phyloP scores from a whole-genome alignment of 202 grass and related monocot species.

The Alloteropsis angusta region DNA sequence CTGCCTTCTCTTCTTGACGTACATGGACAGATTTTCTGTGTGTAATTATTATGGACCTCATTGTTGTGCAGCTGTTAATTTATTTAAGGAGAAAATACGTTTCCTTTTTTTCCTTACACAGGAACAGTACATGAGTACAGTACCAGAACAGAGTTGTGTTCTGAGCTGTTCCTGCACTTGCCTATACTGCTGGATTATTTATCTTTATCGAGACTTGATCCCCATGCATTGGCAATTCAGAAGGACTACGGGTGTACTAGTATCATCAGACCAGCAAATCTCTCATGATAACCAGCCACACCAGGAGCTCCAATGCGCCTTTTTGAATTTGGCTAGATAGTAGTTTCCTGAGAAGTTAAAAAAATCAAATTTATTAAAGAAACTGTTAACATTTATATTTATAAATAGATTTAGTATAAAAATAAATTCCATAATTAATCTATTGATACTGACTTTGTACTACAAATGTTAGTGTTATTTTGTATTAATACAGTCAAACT shows the following conservation, averaged over 20 bases:
- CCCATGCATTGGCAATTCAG: neutral
- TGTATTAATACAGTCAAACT: too few relatives aligned
- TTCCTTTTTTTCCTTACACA: neutral
- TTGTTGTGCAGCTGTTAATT: neutral
- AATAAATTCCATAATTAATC: too few relatives aligned
- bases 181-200: neutral
- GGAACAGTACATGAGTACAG: neutral
- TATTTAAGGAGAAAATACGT: neutral
- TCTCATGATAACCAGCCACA: neutral
- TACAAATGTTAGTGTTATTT: too few relatives aligned
- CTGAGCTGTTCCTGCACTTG: neutral
- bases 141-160: neutral
- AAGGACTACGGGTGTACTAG: neutral
- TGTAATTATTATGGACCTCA: constrained; percentile 26
- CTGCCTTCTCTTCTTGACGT: neutral
- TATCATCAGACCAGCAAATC: neutral
- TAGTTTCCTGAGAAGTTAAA: too few relatives aligned
- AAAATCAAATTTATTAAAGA: too few relatives aligned
- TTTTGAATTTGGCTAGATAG: neutral
- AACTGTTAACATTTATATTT: too few relatives aligned
- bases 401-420: too few relatives aligned
- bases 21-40: neutral
- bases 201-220: neutral
- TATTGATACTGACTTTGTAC: too few relatives aligned
- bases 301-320: neutral